A percentile compares a stretch with the other conserved stretches of the same genome.
Evolutionary conservation across 805 yeast species (phyloP).

Genomic region (Nakazawaea ernobii): DNA sequence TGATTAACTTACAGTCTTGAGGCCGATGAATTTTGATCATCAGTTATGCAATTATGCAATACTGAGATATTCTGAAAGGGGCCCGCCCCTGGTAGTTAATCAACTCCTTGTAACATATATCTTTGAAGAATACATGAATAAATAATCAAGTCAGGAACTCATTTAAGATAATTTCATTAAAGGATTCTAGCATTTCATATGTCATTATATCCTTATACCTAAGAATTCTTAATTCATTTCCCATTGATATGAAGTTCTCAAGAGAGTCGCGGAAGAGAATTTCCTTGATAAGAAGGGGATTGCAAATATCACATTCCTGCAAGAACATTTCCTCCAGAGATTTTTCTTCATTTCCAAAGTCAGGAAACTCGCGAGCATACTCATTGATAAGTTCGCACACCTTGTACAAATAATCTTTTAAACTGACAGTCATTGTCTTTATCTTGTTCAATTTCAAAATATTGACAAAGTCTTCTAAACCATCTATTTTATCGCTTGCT

Average conservation of each 20-base stretch:
- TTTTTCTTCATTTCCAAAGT: background rate
- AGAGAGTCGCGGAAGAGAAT: background rate
- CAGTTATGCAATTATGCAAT: too few relatives aligned
- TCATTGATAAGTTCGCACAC: background rate
- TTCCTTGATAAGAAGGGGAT: background rate
- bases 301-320: background rate
- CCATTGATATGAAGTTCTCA: background rate
- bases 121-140: too few relatives aligned
- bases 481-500: background rate
- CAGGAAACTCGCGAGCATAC: background rate
- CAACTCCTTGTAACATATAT: too few relatives aligned
- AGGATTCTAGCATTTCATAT: background rate
- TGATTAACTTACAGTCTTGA: too few relatives aligned
- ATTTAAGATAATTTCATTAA: background rate
- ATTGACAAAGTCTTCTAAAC: background rate
- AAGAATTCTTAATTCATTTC: background rate
- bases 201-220: slow-evolving; percentile 1
- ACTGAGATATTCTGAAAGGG: too few relatives aligned
- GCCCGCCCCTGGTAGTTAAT: too few relatives aligned
- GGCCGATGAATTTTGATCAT: too few relatives aligned
- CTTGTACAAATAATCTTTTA: background rate
- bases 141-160: background rate
- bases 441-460: background rate
- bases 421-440: background rate
- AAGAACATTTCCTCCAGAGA: background rate